These are phyloP conservation scores for Rubroshorea leprosula DNA, from an alignment of 345 rosid species.

Conservation along the genomic window DNA sequence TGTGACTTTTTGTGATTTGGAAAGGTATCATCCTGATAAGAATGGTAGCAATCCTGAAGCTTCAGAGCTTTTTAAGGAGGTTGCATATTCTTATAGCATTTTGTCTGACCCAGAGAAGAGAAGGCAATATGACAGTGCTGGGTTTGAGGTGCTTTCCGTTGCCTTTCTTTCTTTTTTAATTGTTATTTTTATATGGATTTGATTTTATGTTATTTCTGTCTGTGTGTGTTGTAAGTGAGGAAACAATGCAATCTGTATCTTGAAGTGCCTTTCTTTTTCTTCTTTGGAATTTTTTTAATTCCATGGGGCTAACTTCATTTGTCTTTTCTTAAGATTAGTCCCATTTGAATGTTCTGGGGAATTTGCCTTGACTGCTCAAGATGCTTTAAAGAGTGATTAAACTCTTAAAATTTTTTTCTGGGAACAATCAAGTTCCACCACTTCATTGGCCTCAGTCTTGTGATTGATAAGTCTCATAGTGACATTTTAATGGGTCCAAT, in stretches of 20 bases:
- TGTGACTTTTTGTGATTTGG: conserved; percentile 9
- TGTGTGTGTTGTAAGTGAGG: no score
- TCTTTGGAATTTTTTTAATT: no score
- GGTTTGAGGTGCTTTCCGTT: conserved; percentile 84
- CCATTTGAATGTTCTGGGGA: no score
- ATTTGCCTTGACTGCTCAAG: no score
- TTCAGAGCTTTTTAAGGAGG: conserved; percentile 91
- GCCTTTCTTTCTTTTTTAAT: conserved; percentile 1
- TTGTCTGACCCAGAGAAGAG: conserved; percentile 97
- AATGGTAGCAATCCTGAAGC: conserved; percentile 94
- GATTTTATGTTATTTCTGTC: background rate
- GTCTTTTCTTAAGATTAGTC: no score
- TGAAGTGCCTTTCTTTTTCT: background rate
- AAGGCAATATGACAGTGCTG: conserved; percentile 92
- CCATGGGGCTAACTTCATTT: no score
- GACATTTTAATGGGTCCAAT: background rate
- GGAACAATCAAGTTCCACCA: background rate
- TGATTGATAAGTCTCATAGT: background rate
- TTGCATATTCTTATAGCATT: conserved; percentile 95
- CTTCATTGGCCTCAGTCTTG: background rate
- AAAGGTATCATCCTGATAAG: conserved; percentile 98
- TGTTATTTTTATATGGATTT: background rate
- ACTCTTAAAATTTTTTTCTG: no score
- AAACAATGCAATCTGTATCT: no score
- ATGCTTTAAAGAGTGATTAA: no score